Conservation (phyloP, 257 asterid genomes). For the Solanum corneliomulleri region DNA sequence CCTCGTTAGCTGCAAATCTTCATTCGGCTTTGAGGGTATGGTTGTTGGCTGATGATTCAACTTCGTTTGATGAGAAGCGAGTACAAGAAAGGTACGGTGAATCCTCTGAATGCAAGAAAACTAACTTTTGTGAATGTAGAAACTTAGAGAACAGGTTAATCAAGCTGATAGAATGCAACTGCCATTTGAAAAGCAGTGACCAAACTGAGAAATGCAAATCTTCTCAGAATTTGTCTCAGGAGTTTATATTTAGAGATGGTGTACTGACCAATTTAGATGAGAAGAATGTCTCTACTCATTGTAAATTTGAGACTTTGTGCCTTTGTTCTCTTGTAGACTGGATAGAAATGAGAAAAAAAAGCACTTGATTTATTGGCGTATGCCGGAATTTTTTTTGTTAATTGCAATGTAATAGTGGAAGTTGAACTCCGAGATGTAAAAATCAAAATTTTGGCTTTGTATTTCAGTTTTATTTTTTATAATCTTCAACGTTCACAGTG, state of each 20-base stretch:
- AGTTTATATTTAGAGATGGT: constrained; percentile 50
- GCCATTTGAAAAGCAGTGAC: constrained; percentile 23
- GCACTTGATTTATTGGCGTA: constrained; percentile 4
- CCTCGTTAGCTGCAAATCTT: constrained; percentile 61
- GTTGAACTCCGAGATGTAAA: neutral
- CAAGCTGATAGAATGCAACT: constrained; percentile 34
- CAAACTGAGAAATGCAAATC: neutral
- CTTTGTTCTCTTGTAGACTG: constrained; percentile 77
- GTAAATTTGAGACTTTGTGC: constrained; percentile 72
- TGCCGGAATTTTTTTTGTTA: constrained; percentile 23
- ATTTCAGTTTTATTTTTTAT: neutral
- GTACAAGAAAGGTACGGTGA: constrained; percentile 5
- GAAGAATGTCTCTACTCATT: constrained; percentile 35
- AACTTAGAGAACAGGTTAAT: constrained; percentile 2
- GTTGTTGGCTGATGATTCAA: constrained; percentile 11
- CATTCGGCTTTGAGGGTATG: constrained; percentile 41
- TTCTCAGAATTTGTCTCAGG: constrained; percentile 2
- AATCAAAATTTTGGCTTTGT: neutral
- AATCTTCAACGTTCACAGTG: neutral
- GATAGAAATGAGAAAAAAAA: constrained; percentile 38
- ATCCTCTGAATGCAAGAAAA: constrained; percentile 2
- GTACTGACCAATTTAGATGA: constrained; percentile 34
- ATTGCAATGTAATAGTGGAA: neutral
- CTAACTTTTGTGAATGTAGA: neutral
- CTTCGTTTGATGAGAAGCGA: neutral